A percentile compares a stretch with the other conserved stretches of the same genome.
Conservation (phyloP, 2,329 filamentous ascomycete genomes). For the Tolypocladium sp. region DNA sequence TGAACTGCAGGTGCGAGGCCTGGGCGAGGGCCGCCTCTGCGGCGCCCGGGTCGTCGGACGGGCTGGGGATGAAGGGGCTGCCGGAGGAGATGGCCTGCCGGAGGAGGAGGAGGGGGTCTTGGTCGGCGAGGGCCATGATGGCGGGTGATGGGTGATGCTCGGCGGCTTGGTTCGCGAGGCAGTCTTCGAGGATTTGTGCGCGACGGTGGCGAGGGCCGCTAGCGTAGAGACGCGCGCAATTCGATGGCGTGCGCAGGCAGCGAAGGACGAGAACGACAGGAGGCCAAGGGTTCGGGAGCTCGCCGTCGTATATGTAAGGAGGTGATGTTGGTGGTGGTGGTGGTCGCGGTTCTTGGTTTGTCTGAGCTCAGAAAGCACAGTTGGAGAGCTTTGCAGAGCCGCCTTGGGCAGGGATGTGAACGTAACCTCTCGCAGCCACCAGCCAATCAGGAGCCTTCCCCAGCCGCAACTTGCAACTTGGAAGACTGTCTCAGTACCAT, state of each 20-base stretch:
- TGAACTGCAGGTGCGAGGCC: constrained; percentile 74
- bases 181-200: not conserved
- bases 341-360: not conserved
- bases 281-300: not conserved
- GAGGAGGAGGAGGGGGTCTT: constrained; percentile 75
- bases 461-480: not conserved
- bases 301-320: not conserved
- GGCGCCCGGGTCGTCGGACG: constrained; percentile 54
- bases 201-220: not conserved
- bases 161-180: not conserved
- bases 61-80: constrained; percentile 63
- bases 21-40: constrained; percentile 58
- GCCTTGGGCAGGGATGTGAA: not conserved
- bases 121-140: constrained; percentile 50
- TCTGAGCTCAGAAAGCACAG: not conserved
- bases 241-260: not conserved
- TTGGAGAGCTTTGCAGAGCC: not conserved
- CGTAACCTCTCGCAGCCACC: not conserved
- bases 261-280: not conserved
- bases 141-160: not conserved
- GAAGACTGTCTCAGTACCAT: not conserved
- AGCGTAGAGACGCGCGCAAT: not conserved
- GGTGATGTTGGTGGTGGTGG: not conserved
- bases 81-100: constrained; percentile 71
- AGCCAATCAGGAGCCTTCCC: not conserved